phyloP scores from a whole-genome alignment of 2,329 filamentous ascomycete genomes.

The Paradendryphiella salina region DNA sequence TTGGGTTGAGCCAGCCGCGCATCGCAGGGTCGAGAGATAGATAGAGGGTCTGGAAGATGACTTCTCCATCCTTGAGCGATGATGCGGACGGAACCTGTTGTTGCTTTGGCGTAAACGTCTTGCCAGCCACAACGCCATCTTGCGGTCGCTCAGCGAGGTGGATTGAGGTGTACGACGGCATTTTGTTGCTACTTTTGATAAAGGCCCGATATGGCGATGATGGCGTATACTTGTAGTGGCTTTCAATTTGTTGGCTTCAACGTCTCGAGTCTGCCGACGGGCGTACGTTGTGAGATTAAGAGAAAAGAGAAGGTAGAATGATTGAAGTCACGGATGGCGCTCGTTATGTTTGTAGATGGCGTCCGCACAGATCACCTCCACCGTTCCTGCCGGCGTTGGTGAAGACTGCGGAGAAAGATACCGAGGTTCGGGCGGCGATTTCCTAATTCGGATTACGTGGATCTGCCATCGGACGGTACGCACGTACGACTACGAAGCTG shows the following conservation, averaged over 20 bases:
- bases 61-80: slow-evolving; percentile 65
- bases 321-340: background rate
- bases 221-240: background rate
- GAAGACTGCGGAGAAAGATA: slow-evolving; percentile 27
- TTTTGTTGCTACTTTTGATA: slow-evolving; percentile 10
- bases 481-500: background rate
- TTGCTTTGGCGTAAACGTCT: slow-evolving; percentile 64
- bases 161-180: slow-evolving; percentile 53
- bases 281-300: background rate
- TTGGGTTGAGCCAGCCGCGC: slow-evolving; percentile 67
- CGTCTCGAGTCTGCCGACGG: background rate
- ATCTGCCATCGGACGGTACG: background rate
- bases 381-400: slow-evolving; percentile 5
- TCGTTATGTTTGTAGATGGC: slow-evolving; percentile 4
- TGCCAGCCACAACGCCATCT: slow-evolving; percentile 63
- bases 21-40: slow-evolving; percentile 75
- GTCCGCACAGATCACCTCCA: slow-evolving; percentile 22
- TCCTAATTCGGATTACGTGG: slow-evolving; percentile 18
- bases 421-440: slow-evolving; percentile 23
- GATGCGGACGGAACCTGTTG: slow-evolving; percentile 51
- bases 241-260: background rate
- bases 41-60: slow-evolving; percentile 64
- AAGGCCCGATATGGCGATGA: background rate
- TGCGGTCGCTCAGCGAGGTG: slow-evolving; percentile 67
- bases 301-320: background rate